These are phyloP conservation scores for Vachellia pachyceras DNA, from an alignment of 306 rosid species.

Conservation along the genomic window DNA sequence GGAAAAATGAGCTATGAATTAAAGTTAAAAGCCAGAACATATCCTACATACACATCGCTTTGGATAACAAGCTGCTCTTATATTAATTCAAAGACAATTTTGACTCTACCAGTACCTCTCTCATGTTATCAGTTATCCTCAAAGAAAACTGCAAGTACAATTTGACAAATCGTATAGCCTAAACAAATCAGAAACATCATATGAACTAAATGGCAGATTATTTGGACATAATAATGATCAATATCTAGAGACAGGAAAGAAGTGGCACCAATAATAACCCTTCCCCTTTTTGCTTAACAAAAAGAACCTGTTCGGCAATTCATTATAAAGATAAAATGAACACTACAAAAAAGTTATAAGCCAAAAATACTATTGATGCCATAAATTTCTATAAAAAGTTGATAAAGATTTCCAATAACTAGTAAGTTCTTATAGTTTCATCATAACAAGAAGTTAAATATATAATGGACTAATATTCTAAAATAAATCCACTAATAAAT, in stretches of 20 bases:
- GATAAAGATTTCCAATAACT: conserved; percentile 14
- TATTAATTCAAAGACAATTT: neutral
- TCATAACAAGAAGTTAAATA: neutral
- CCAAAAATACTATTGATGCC: neutral
- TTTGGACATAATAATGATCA: conserved; percentile 4
- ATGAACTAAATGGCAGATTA: conserved; percentile 4
- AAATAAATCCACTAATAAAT: conserved; percentile 9
- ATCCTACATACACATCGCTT: neutral
- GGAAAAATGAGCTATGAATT: neutral
- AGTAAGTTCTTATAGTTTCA: conserved; percentile 6
- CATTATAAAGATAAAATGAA: conserved; percentile 20
- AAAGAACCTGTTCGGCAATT: conserved; percentile 20
- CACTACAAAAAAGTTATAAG: neutral
- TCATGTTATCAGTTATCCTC: neutral
- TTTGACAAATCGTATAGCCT: neutral
- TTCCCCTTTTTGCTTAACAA: neutral
- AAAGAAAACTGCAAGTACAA: neutral
- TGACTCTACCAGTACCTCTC: neutral
- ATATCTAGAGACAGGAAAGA: conserved; percentile 10
- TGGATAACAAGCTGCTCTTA: neutral
- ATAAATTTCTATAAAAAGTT: neutral
- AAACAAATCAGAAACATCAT: conserved; percentile 12
- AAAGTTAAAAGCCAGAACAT: neutral
- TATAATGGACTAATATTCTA: neutral
- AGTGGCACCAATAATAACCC: neutral